phyloP scores from a whole-genome alignment of 2,329 filamentous ascomycete species.

The Trematosphaeria pertusa region DNA sequence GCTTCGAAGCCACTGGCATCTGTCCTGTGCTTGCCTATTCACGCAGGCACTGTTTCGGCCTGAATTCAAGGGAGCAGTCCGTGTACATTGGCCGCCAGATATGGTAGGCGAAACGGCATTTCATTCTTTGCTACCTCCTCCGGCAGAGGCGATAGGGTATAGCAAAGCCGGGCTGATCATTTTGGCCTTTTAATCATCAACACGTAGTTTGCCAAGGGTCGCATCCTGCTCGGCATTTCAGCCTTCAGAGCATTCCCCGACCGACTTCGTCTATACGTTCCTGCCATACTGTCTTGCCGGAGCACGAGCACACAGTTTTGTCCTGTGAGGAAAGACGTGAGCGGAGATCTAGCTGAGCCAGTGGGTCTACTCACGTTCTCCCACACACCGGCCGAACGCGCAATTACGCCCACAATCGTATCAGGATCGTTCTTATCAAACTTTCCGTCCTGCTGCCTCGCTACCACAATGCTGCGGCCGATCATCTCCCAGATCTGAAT shows the following conservation, averaged over 20 bases:
- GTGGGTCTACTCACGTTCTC: neutral
- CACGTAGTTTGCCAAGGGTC: neutral
- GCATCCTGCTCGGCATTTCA: neutral
- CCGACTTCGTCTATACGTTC: conserved; percentile 88
- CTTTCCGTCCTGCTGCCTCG: conserved; percentile 67
- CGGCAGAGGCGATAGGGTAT: neutral
- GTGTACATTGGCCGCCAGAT: conserved; percentile 20
- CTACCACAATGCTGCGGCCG: conserved; percentile 88
- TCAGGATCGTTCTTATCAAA: conserved; percentile 77
- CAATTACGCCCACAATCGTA: conserved; percentile 91
- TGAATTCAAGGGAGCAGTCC: conserved; percentile 34
- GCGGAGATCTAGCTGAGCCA: neutral
- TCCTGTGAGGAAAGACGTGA: conserved; percentile 45
- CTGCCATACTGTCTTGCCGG: conserved; percentile 97
- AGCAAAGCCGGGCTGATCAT: neutral
- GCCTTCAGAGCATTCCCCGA: conserved; percentile 82
- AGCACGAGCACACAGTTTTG: conserved; percentile 97
- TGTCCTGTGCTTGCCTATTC: conserved; percentile 26
- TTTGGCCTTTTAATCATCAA: neutral
- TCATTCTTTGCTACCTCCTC: conserved; percentile 13
- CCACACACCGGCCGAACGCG: conserved; percentile 42
- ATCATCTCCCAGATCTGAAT: conserved; percentile 97
- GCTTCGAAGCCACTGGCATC: conserved; percentile 36
- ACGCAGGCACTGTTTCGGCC: conserved; percentile 43
- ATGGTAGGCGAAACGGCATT: conserved; percentile 28